Conservation (phyloP, 129 eudicot genomes). For the Oenanthe sinensis region DNA sequence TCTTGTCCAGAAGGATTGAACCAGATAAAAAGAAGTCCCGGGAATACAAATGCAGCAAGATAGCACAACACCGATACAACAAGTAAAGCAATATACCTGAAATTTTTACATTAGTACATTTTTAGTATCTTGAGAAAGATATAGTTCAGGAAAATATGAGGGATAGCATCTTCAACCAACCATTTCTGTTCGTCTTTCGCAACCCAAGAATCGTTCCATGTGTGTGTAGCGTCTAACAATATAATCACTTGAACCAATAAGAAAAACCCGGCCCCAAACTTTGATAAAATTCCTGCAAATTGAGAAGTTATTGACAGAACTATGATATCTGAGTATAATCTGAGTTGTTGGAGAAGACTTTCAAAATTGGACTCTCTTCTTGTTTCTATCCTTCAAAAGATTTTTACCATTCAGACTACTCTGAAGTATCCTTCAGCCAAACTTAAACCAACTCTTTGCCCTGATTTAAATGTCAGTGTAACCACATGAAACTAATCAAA, state of each 20-base stretch:
- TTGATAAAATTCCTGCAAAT: constrained; percentile 71
- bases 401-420: background rate
- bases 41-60: constrained; percentile 57
- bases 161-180: constrained; percentile 31
- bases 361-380: background rate
- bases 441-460: background rate
- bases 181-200: constrained; percentile 96
- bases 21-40: constrained; percentile 82
- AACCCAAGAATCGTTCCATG: constrained; percentile 99
- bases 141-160: background rate
- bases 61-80: constrained; percentile 74
- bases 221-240: constrained; percentile 83
- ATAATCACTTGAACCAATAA: constrained; percentile 83
- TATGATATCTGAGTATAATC: background rate
- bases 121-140: constrained; percentile 11
- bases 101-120: background rate
- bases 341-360: background rate
- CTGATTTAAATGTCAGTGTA: background rate
- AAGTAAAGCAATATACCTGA: constrained; percentile 91
- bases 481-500: background rate
- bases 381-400: background rate
- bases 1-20: constrained; percentile 97
- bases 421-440: background rate
- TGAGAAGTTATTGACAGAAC: constrained; percentile 1
- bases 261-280: constrained; percentile 89